Conservation (phyloP, 2,329 filamentous ascomycete species). For the Tothia fuscella region DNA sequence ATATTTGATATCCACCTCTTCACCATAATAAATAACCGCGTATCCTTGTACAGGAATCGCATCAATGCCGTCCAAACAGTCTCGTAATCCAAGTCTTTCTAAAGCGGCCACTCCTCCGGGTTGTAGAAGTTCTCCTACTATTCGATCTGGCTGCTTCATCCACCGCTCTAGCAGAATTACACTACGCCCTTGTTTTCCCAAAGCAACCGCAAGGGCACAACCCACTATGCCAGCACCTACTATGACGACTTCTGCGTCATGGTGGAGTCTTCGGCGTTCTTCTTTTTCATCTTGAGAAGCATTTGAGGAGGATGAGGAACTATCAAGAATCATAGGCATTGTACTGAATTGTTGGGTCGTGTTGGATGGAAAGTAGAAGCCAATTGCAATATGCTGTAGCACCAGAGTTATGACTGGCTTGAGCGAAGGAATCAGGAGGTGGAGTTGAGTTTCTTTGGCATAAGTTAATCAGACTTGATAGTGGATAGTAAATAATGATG, state of each 20-base stretch:
- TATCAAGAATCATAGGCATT: constrained; percentile 7
- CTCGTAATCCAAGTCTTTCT: constrained; percentile 62
- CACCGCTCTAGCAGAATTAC: constrained; percentile 82
- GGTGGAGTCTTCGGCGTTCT: constrained; percentile 40
- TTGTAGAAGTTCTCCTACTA: constrained; percentile 90
- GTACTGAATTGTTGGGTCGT: too few relatives aligned
- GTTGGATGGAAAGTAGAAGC: too few relatives aligned
- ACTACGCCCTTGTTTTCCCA: constrained; percentile 80
- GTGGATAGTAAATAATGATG: too few relatives aligned
- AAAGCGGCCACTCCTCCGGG: constrained; percentile 79
- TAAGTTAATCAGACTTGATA: too few relatives aligned
- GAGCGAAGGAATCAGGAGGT: too few relatives aligned
- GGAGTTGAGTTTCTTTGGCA: too few relatives aligned
- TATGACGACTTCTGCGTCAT: constrained; percentile 71
- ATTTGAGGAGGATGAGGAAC: constrained; percentile 2
- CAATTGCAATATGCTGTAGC: too few relatives aligned
- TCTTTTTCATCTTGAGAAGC: constrained; percentile 22
- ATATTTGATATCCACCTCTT: constrained; percentile 66
- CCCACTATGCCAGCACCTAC: constrained; percentile 87
- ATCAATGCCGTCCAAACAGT: constrained; percentile 84
- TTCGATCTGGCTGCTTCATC: constrained; percentile 86
- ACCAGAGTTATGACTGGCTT: too few relatives aligned
- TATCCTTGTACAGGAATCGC: constrained; percentile 74
- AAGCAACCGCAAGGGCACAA: constrained; percentile 70
- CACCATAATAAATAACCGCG: constrained; percentile 70